Base-by-base conservation (phyloP, 352 stramenopile genomes). In the Pythium phragmitis region DNA sequence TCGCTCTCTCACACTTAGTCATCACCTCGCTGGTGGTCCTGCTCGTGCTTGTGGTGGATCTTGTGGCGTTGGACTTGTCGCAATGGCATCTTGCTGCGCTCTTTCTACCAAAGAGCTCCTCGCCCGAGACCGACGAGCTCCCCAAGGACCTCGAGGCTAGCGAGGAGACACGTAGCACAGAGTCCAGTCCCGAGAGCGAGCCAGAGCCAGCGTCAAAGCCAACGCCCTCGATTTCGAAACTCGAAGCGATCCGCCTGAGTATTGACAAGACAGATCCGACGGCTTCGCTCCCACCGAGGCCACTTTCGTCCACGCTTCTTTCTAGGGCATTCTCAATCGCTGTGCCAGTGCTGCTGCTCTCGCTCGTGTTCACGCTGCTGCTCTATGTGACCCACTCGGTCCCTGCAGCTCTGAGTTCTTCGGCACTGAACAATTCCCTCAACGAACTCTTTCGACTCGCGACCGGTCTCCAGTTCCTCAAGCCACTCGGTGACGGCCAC, bases 391-490 rank as follows among this genome's bases (percentile, higher is more conserved):
- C 57, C 0, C 57, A 57, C 57, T 16, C 26, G 14, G 41, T 64
- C 23, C 28, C 30, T 7, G 23, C 56, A 2, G 56, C 46, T 8
- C 43, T 54, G 4, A 62, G 56, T 33, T 43, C 56, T 1, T 23
- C 43, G 56, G 56, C 23, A 28, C 53, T 68, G 13, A 68, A 68
- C 21, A 34, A 33, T 13, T 57, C 60, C n/a, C 54, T 68, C 7
- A 69, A 68, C 50, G 66, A 72, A 47, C 34, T 69, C 41, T 69
- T 72, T 37, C 60, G 60, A 16, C 19, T 21, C 12, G 13, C 47
- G 17, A 54, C 57, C n/a, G 9, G 28, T 23, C 21, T 59, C 50
- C 17, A 66, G n/a, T 70, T 70, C 17, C 46, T 62, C 30, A 19
- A 23, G 2, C 43, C 23, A 12, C 21, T 45, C 2, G 57, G 57